Evolutionary conservation across 495 filamentous ascomycete species (phyloP).

Genomic region (Lasiosphaeriaceae sp.): DNA sequence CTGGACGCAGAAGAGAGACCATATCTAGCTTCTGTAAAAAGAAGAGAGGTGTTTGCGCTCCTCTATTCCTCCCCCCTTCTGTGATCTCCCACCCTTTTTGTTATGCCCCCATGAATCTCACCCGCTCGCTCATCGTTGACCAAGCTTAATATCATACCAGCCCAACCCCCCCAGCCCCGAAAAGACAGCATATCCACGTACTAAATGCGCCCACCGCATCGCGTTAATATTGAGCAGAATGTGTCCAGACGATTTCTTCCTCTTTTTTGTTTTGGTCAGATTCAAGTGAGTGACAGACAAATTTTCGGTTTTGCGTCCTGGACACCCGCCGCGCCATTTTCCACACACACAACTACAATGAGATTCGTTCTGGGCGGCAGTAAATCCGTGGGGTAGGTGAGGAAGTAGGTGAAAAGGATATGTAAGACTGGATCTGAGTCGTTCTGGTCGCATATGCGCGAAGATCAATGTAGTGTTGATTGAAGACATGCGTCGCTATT

Average conservation of each 20-base stretch:
- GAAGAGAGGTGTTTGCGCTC: too few species aligned
- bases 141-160: background rate
- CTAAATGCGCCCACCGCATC: background rate
- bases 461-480: too few species aligned
- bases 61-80: too few species aligned
- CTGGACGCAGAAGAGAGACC: too few species aligned
- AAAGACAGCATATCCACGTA: background rate
- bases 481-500: too few species aligned
- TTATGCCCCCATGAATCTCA: too few species aligned
- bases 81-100: too few species aligned
- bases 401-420: background rate
- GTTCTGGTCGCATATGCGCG: too few species aligned
- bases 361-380: background rate
- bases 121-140: too few species aligned
- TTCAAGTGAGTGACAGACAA: conserved; percentile 1
- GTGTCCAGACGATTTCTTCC: conserved; percentile 2
- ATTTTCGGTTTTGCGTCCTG: background rate
- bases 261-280: background rate
- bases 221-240: background rate
- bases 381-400: background rate
- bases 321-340: background rate
- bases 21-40: too few species aligned
- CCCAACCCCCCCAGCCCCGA: background rate
- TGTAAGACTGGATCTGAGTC: background rate
- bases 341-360: background rate